phyloP scores from a whole-genome alignment of 495 filamentous ascomycete species.

The Hypoxylon lienhwacheense region DNA sequence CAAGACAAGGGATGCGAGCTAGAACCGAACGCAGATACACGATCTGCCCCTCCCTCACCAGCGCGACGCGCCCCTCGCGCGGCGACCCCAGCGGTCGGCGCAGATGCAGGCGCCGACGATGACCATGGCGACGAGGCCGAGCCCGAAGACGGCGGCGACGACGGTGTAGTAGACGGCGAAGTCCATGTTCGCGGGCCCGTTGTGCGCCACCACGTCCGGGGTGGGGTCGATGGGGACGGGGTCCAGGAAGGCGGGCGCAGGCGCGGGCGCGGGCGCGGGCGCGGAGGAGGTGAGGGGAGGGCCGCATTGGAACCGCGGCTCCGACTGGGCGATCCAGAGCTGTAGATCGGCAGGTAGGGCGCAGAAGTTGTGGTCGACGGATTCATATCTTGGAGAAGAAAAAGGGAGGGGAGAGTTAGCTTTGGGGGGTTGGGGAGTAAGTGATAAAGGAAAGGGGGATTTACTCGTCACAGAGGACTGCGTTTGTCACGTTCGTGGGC shows the following conservation, averaged over 20 bases:
- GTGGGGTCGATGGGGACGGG: background rate
- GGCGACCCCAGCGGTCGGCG: background rate
- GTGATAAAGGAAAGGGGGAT: background rate
- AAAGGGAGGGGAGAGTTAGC: background rate
- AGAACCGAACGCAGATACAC: too few species aligned
- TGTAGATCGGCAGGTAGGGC: background rate
- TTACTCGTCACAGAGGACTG: constrained; percentile 1
- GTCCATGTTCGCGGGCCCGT: background rate
- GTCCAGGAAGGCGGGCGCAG: background rate
- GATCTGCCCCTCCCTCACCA: too few species aligned
- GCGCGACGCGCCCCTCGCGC: background rate
- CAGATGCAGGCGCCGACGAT: background rate
- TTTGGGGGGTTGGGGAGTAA: too few species aligned
- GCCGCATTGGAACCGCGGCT: too few species aligned
- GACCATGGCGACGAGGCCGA: background rate
- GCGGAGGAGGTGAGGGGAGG: too few species aligned
- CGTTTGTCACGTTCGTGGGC: background rate
- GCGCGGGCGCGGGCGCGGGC: too few species aligned
- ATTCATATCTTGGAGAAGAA: constrained; percentile 5
- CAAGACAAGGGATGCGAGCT: too few species aligned
- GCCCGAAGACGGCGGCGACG: background rate
- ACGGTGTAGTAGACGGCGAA: background rate
- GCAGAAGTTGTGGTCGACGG: constrained; percentile 12
- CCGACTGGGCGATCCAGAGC: too few species aligned
- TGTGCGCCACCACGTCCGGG: background rate